Evolutionary conservation across 495 filamentous ascomycete genomes (phyloP), one percentile per base, ranked within the genome.

Genomic region (Friedmanniomyces simplex): DNA sequence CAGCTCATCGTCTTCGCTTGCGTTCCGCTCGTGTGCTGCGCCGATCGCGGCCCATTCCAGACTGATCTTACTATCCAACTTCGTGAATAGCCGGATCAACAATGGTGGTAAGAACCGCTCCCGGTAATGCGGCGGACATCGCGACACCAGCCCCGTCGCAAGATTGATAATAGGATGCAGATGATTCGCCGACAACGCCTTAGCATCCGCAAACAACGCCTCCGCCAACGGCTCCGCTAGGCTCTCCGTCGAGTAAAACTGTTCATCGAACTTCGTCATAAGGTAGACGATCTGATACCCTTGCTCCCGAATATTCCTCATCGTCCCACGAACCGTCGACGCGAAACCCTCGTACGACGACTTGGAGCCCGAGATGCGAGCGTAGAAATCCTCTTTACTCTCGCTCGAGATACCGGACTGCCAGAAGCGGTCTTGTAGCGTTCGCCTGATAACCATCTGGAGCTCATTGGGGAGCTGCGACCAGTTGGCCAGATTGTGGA

Each of bases 401-500:
- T 95, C 93, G 60, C 79, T 86, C 0, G 93, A 96, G 41, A 99
- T 99, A 16, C 93, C 93, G 16, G 91, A 87, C 78, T 99, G 93
- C 93, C 93, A 99, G 66, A 99, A 97, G 24, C 93, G 85, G 72
- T 99, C 93, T 1, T 89, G 95, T 18, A 99, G 73, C 47, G 96
- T 88, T 6, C 87, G 82, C 32, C 81, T 81, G 28, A 96, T 84
- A 16, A 96, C 81, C 12, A 76, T 73, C 55, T 79, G 83, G 78
- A 91, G 85, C 41, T 96, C 88, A 36, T 74, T 71, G 12, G 89
- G 83, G n/a, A 95, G 71, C 42, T 80, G 77, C 21, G 76, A 77
- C 93, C 93, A 99, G 63, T 89, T 93, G 21, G 73, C 69, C 0
- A 89, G 81, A 62, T 96, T 88, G 67, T 96, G 88, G 62, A 93